Percentiles rank a stretch among this genome's conserved stretches.
phyloP scores from a whole-genome alignment of 805 yeast genomes.

The Myxozyma udenii region DNA sequence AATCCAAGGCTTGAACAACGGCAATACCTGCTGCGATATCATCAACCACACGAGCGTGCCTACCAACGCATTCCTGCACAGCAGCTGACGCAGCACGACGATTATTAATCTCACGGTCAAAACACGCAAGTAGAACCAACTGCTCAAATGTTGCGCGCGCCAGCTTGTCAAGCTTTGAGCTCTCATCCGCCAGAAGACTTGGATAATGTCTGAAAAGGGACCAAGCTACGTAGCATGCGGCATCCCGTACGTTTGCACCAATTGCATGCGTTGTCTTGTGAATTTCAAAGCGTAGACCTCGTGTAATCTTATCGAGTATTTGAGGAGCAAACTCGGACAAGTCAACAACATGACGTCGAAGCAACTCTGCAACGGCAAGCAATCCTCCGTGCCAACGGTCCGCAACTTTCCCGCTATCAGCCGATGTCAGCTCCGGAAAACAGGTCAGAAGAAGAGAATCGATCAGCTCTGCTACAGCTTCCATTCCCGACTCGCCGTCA shows the following conservation, averaged over 20 bases:
- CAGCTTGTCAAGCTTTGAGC: slow-evolving; percentile 20
- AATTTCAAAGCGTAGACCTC: slow-evolving; percentile 55
- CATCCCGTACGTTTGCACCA: slow-evolving; percentile 75
- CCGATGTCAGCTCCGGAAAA: slow-evolving; percentile 6
- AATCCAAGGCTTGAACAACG: slow-evolving; percentile 61
- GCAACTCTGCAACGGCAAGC: slow-evolving; percentile 54
- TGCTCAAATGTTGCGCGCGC: slow-evolving; percentile 35
- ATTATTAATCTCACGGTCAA: slow-evolving; percentile 70
- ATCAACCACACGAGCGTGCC: slow-evolving; percentile 43
- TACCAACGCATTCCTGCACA: slow-evolving; percentile 77
- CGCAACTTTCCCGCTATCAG: slow-evolving; percentile 39
- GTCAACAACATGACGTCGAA: slow-evolving; percentile 32
- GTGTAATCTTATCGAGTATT: slow-evolving; percentile 18
- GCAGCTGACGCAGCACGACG: slow-evolving; percentile 85
- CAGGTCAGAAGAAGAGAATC: slow-evolving; percentile 6
- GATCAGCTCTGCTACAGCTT: slow-evolving; percentile 9
- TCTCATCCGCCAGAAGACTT: slow-evolving; percentile 1
- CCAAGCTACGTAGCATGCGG: slow-evolving; percentile 86
- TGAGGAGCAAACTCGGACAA: slow-evolving; percentile 9
- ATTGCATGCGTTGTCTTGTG: slow-evolving; percentile 48
- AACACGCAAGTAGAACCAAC: slow-evolving; percentile 54
- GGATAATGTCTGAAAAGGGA: slow-evolving; percentile 52
- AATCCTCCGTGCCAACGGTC: slow-evolving; percentile 57
- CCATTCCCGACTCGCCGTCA: not conserved
- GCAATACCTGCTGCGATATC: slow-evolving; percentile 37